These are phyloP conservation scores for Debaryomyces psychrophilus DNA, from an alignment of 1,139 yeast species.

Conservation along the genomic window DNA sequence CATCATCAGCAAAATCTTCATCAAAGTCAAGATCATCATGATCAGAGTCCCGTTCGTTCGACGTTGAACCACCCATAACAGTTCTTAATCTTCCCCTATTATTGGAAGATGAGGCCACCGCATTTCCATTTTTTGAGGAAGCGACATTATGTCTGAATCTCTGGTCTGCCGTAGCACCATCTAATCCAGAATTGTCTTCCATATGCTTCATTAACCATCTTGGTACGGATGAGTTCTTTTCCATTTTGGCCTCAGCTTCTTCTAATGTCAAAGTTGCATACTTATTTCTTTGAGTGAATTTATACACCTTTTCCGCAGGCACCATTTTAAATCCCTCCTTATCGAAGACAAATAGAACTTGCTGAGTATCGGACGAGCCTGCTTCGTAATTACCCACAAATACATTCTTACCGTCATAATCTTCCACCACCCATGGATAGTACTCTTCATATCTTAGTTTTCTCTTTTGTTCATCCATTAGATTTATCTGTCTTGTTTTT, in stretches of 20 bases:
- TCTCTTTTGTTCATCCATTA: conserved; percentile 79
- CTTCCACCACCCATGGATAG: conserved; percentile 98
- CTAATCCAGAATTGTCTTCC: conserved; percentile 59
- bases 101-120: conserved; percentile 16
- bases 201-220: conserved; percentile 96
- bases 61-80: conserved; percentile 51
- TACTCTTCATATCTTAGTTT: conserved; percentile 90
- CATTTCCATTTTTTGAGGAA: conserved; percentile 23
- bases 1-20: conserved; percentile 98
- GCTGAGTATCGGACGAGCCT: conserved; percentile 78
- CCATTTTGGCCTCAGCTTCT: conserved; percentile 96
- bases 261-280: conserved; percentile 92
- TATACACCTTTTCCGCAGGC: conserved; percentile 92
- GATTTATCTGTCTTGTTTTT: conserved; percentile 82
- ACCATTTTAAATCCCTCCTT: conserved; percentile 89
- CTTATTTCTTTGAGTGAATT: conserved; percentile 89
- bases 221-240: conserved; percentile 75
- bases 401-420: conserved; percentile 89
- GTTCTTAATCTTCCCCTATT: conserved; percentile 54
- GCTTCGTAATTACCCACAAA: conserved; percentile 98
- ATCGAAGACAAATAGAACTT: conserved; percentile 84
- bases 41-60: conserved; percentile 68
- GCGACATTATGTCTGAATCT: conserved; percentile 41
- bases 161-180: conserved; percentile 47
- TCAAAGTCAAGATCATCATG: conserved; percentile 93